Evolutionary conservation across 495 filamentous ascomycete species (phyloP), one percentile per base, ranked within the genome.

Genomic region (Xylaria sp.): DNA sequence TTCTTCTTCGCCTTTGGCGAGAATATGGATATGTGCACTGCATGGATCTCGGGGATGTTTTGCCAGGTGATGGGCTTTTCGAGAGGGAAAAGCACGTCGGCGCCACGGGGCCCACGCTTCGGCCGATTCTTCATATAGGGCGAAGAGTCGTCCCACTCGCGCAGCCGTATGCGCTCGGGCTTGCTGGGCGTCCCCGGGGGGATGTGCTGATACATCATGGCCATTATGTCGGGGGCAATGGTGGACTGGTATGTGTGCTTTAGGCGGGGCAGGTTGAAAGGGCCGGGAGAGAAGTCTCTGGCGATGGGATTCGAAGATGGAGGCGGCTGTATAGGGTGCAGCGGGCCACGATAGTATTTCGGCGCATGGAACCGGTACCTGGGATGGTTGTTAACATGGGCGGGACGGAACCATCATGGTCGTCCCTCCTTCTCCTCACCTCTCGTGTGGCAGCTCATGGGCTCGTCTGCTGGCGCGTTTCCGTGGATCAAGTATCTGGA

Each of bases 321-420:
- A 5, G 93, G 96, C 19, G 92, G 90, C 80, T 97, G 93, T 78
- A 97, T 89, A 53, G 96, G 97, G 78, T 98, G 94, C 46, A 98
- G 86, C 59, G 95, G 94, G 67, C 96, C 96, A 79, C 96, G 92
- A 81, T 97, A 88, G 87, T 93, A 98, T 80, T 95, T 93, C 50
- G 97, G 97, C 50, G 96, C 89, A 55, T 93, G 93, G 82, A 91
- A 98, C 82, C 94, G 91, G 82, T 98, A 99, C 85, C 94, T 97
- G 59, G 50, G 33, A 55, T 81, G 33, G 12, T 24, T 19, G 70
- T 75, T 31, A 44, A 24, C 40, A 31, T 55, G 9, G 33, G 3
- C 21, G 37, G 31, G 40, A 29, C 6, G 2, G 29, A 5, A 48
- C 15, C 26, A 48, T 50, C 19, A 21, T 46, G 11, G 31, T 21